These are phyloP conservation scores for cucumber (Cucumis sativus) DNA, from an alignment of 306 rosid genomes.

Conservation along the genomic window DNA sequence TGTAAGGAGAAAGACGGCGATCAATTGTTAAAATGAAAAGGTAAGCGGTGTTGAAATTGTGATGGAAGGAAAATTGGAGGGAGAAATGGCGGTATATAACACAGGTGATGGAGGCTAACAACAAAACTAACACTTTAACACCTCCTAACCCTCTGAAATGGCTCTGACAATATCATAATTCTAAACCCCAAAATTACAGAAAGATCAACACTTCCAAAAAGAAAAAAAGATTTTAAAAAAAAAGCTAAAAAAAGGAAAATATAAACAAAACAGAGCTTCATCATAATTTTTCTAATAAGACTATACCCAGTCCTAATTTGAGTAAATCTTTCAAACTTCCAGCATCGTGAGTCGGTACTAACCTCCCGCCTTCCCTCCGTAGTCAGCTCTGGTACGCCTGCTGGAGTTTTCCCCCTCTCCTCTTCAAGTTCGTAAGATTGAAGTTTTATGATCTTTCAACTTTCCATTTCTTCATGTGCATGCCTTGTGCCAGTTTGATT, in stretches of 20 bases:
- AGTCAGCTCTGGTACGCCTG: no score
- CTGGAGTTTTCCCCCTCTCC: no score
- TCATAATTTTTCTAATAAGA: no score
- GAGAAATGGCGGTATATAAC: constrained; percentile 39
- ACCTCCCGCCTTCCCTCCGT: no score
- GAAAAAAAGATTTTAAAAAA: background rate
- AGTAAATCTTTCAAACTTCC: no score
- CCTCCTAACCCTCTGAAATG: constrained; percentile 57
- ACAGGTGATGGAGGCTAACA: constrained; percentile 33
- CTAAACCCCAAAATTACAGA: constrained; percentile 12
- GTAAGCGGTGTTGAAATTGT: background rate
- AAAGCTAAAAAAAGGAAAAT: background rate
- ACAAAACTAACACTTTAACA: constrained; percentile 40
- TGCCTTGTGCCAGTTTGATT: no score
- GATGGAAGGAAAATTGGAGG: constrained; percentile 6
- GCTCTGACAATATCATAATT: constrained; percentile 32
- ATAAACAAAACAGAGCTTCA: constrained; percentile 21
- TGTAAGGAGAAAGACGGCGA: background rate
- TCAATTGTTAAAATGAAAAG: background rate
- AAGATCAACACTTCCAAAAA: background rate
- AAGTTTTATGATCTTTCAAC: no score
- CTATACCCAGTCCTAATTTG: no score
- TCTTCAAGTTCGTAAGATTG: no score
- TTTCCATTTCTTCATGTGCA: no score
- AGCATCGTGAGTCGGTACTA: no score